These are phyloP conservation scores for Stemphylium beticola DNA, from an alignment of 2,329 filamentous ascomycete genomes.

Conservation along the genomic window DNA sequence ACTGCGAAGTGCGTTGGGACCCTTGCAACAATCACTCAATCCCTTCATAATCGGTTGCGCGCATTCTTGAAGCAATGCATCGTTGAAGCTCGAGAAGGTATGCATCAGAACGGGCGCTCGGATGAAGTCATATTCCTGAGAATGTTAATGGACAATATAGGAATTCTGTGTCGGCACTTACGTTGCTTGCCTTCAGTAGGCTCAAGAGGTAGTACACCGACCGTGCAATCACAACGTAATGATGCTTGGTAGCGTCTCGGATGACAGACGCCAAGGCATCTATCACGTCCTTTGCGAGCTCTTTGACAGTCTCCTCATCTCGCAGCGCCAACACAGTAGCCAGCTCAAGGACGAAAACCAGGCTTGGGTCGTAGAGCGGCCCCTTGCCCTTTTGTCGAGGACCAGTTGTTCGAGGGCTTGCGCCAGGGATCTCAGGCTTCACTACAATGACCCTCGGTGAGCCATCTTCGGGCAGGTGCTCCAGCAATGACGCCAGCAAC, in stretches of 20 bases:
- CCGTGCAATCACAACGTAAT: constrained; percentile 82
- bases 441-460: constrained; percentile 83
- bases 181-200: constrained; percentile 82
- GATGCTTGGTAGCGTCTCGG: constrained; percentile 77
- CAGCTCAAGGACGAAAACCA: constrained; percentile 91
- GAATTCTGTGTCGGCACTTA: constrained; percentile 53
- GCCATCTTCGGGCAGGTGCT: constrained; percentile 85
- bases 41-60: constrained; percentile 79
- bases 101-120: constrained; percentile 91
- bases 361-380: constrained; percentile 79
- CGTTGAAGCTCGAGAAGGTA: constrained; percentile 84
- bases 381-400: constrained; percentile 62
- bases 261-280: constrained; percentile 82
- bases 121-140: constrained; percentile 84
- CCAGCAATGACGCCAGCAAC: constrained; percentile 75
- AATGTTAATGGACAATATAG: constrained; percentile 4
- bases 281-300: constrained; percentile 79
- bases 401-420: constrained; percentile 65
- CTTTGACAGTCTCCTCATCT: constrained; percentile 73
- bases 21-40: constrained; percentile 77
- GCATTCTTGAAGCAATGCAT: constrained; percentile 76
- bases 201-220: constrained; percentile 86
- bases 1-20: constrained; percentile 78
- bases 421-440: constrained; percentile 78
- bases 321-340: constrained; percentile 81